Percentiles rank a stretch among this genome's conserved stretches.
Conservation (phyloP, 23 red algal species). For the Rhodosorus marinus region DNA sequence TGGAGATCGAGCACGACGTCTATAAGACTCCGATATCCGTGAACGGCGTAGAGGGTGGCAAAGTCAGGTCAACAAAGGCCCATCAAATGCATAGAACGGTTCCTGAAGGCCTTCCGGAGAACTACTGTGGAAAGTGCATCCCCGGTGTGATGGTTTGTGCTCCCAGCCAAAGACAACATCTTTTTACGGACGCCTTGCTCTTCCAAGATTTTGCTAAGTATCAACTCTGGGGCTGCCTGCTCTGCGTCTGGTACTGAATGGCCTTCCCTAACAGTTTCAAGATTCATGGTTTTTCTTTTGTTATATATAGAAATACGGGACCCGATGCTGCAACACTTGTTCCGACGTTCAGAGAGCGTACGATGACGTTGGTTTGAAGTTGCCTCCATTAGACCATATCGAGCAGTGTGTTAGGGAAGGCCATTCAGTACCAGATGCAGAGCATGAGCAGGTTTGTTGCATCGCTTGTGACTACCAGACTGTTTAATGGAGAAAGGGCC, state of each 20-base stretch:
- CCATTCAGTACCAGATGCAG: no score
- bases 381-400: constrained; percentile 20
- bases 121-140: neutral
- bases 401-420: constrained; percentile 65
- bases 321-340: constrained; percentile 77
- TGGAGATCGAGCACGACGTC: neutral
- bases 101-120: neutral
- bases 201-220: neutral
- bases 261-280: constrained; percentile 16
- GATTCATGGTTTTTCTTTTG: neutral
- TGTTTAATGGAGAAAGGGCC: no score
- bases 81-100: neutral
- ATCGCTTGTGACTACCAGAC: no score
- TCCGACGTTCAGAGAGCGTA: constrained; percentile 45
- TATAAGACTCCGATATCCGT: neutral
- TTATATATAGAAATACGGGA: neutral
- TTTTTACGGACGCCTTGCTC: neutral
- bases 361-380: constrained; percentile 44
- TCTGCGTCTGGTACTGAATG: no score
- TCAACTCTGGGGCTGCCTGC: neutral
- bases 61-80: constrained; percentile 18
- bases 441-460: no score
- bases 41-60: constrained; percentile 1
- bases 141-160: neutral
- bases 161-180: neutral